phyloP scores from a whole-genome alignment of 129 eudicot species.

The Flaveria brownii region DNA sequence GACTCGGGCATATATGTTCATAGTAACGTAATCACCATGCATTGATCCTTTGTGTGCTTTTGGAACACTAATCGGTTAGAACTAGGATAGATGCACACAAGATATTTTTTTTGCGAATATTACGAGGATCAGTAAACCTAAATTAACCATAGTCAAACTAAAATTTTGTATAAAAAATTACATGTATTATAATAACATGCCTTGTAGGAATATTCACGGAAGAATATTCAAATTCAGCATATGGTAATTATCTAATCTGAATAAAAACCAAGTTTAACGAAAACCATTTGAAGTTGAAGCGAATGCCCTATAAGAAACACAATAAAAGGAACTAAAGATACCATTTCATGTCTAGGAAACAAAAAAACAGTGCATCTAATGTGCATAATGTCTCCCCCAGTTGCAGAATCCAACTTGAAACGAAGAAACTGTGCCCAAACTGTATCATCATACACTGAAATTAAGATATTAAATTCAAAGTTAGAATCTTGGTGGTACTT shows the following conservation, averaged over 20 bases:
- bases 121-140: too few relatives aligned
- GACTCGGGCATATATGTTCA: too few relatives aligned
- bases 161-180: neutral
- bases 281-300: slow-evolving; percentile 17
- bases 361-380: slow-evolving; percentile 20
- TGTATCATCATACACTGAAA: slow-evolving; percentile 49
- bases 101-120: too few relatives aligned
- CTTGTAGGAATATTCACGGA: neutral
- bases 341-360: slow-evolving; percentile 14
- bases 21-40: too few relatives aligned
- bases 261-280: neutral
- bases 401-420: slow-evolving; percentile 13
- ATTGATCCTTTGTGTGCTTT: too few relatives aligned
- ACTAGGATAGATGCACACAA: too few relatives aligned
- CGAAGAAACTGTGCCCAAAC: slow-evolving; percentile 24
- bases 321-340: slow-evolving; percentile 16
- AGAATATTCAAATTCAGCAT: slow-evolving; percentile 14
- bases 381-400: slow-evolving; percentile 21
- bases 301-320: slow-evolving; percentile 26
- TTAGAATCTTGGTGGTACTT: slow-evolving; percentile 20
- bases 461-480: slow-evolving; percentile 18
- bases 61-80: too few relatives aligned
- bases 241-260: slow-evolving; percentile 16
- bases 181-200: neutral
- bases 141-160: too few relatives aligned